A percentile compares a stretch with the other conserved stretches of the same genome.
Conservation (phyloP, 1,284 basidiomycete species). For the Rhodotorula sp. region DNA sequence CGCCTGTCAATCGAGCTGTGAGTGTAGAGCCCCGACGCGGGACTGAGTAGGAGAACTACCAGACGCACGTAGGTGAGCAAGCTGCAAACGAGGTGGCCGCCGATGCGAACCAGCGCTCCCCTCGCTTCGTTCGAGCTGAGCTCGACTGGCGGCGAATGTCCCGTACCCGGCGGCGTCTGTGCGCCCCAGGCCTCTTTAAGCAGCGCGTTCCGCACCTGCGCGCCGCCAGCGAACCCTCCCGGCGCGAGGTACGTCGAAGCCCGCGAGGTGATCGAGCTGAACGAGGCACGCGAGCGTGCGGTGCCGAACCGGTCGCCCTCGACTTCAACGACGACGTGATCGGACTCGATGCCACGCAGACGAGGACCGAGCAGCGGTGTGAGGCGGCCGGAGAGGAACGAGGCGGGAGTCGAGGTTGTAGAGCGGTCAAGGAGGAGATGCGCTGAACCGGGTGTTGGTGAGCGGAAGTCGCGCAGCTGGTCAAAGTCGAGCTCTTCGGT, state of each 20-base stretch:
- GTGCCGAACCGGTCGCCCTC: not conserved
- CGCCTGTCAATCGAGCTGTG: slow-evolving; percentile 9
- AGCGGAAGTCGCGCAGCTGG: slow-evolving; percentile 23
- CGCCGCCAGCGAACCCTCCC: slow-evolving; percentile 18
- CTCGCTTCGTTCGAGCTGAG: slow-evolving; percentile 25
- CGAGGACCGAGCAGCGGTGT: not conserved
- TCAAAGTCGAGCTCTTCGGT: slow-evolving; percentile 6
- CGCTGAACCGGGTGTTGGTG: slow-evolving; percentile 32
- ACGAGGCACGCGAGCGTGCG: slow-evolving; percentile 3
- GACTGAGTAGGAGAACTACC: not conserved
- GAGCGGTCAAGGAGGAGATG: slow-evolving; percentile 24
- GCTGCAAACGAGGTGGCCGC: slow-evolving; percentile 41
- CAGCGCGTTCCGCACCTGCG: slow-evolving; percentile 18
- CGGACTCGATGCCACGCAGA: not conserved
- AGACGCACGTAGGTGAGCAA: slow-evolving; percentile 40
- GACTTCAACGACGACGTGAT: not conserved
- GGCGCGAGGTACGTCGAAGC: slow-evolving; percentile 22
- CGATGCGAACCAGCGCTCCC: slow-evolving; percentile 33
- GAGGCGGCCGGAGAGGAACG: not conserved
- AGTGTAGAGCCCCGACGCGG: too few species aligned
- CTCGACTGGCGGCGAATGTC: slow-evolving; percentile 33
- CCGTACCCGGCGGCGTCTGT: slow-evolving; percentile 18
- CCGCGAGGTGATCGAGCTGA: slow-evolving; percentile 17
- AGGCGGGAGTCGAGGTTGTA: not conserved
- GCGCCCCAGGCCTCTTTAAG: slow-evolving; percentile 26